Evolutionary conservation across 179 eudicot species (phyloP).

Genomic region (Nepenthes alata): DNA sequence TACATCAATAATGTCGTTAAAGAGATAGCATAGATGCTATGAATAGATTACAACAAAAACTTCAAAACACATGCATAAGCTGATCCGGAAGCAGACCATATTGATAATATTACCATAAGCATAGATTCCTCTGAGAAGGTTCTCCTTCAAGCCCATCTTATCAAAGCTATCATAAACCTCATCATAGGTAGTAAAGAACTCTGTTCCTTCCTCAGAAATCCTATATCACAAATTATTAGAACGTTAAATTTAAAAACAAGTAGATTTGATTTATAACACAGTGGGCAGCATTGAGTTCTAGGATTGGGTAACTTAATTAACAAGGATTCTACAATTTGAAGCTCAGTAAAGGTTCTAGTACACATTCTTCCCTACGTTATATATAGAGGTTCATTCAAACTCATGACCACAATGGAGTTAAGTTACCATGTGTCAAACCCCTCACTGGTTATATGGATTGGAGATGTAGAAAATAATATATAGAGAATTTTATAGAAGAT

Average conservation of each 20-base stretch:
- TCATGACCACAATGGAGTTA: too few relatives aligned
- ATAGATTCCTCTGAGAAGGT: constrained; percentile 74
- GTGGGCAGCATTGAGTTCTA: too few relatives aligned
- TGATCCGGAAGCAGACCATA: neutral
- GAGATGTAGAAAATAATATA: too few relatives aligned
- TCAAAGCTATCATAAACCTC: constrained; percentile 73
- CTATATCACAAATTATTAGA: constrained; percentile 14
- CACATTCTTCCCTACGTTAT: too few relatives aligned
- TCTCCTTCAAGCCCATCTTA: constrained; percentile 66
- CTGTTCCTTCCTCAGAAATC: constrained; percentile 42
- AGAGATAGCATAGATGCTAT: too few relatives aligned
- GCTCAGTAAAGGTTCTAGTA: too few relatives aligned
- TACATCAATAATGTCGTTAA: neutral
- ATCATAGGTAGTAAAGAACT: constrained; percentile 58
- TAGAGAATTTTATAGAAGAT: neutral
- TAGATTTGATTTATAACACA: too few relatives aligned
- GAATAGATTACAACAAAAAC: neutral
- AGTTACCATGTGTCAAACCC: too few relatives aligned
- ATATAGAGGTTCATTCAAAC: neutral
- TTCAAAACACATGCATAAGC: neutral
- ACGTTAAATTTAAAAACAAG: neutral
- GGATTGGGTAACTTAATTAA: too few relatives aligned
- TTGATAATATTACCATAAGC: constrained; percentile 44
- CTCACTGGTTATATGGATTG: too few relatives aligned
- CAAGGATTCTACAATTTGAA: too few relatives aligned